phyloP scores from a whole-genome alignment of 257 asterid genomes.

The Nicotiana benthamiana region DNA sequence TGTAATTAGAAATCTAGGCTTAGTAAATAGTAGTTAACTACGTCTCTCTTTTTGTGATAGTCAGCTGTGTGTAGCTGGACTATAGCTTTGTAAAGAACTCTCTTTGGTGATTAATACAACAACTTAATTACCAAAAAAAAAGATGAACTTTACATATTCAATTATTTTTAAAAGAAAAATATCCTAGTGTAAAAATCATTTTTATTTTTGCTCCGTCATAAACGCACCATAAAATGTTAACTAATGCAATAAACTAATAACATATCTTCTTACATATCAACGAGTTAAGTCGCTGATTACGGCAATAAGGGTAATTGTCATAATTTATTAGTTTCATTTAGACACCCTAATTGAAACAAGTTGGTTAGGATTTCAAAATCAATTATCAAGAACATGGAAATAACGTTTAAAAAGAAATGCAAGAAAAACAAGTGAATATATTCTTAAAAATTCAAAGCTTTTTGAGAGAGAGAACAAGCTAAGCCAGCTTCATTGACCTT shows the following conservation, averaged over 20 bases:
- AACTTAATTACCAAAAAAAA: no score
- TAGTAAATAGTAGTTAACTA: no score
- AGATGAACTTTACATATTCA: no score
- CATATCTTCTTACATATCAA: constrained; percentile 10
- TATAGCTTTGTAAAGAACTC: no score
- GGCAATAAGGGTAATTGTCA: constrained; percentile 29
- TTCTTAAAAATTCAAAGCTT: constrained; percentile 18
- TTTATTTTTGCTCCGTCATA: constrained; percentile 9
- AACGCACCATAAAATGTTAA: constrained; percentile 11
- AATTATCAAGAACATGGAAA: constrained; percentile 6
- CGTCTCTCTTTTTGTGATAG: no score
- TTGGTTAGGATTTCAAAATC: constrained; percentile 16
- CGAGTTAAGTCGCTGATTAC: constrained; percentile 27
- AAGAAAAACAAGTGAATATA: not conserved
- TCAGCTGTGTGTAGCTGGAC: no score
- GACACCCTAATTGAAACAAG: constrained; percentile 10
- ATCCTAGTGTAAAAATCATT: not conserved
- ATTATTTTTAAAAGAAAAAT: not conserved
- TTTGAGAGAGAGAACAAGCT: constrained; percentile 31
- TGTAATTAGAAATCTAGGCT: no score
- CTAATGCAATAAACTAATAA: constrained; percentile 5
- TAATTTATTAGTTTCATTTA: constrained; percentile 3
- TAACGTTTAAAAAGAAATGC: constrained; percentile 8
- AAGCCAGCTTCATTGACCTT: constrained; percentile 55
- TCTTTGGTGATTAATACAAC: no score